Percentiles rank a stretch among this genome's conserved stretches.
phyloP scores from a whole-genome alignment of 2,329 filamentous ascomycete genomes.

The Cercospora citrullina region DNA sequence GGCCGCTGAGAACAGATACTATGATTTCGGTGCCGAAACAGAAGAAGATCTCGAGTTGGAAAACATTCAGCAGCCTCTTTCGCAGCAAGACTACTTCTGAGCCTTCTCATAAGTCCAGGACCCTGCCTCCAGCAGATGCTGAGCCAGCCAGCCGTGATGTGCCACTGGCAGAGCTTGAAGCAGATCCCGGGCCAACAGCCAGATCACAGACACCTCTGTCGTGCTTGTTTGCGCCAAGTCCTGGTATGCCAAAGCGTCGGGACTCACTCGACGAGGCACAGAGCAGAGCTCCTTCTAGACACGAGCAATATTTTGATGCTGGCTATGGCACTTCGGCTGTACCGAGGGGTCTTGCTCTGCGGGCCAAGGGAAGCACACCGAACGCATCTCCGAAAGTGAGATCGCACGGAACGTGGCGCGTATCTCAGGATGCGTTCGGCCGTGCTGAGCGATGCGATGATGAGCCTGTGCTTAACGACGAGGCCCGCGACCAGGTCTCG shows the following conservation, averaged over 20 bases:
- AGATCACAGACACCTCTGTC: constrained; percentile 12
- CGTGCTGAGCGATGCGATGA: constrained; percentile 16
- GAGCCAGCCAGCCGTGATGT: neutral
- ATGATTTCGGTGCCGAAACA: constrained; percentile 10
- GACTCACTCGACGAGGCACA: neutral
- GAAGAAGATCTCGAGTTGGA: constrained; percentile 37
- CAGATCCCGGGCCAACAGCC: neutral
- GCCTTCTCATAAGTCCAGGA: constrained; percentile 10
- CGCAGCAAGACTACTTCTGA: constrained; percentile 19
- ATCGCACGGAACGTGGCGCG: constrained; percentile 16
- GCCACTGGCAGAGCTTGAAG: neutral
- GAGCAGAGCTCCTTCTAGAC: constrained; percentile 5
- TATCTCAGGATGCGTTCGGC: constrained; percentile 22
- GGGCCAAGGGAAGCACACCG: neutral
- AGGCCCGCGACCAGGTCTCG: neutral
- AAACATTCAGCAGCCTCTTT: constrained; percentile 32
- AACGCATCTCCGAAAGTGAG: constrained; percentile 1
- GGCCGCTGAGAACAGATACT: neutral
- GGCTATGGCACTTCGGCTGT: constrained; percentile 7
- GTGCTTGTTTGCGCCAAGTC: constrained; percentile 20
- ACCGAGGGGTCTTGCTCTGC: constrained; percentile 1
- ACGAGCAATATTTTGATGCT: constrained; percentile 6
- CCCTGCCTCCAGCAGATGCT: neutral
- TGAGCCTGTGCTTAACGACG: constrained; percentile 16
- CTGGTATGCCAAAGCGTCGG: constrained; percentile 1